Base-by-base conservation (phyloP, 2,329 filamentous ascomycete species). In the Berkeleyomyces rouxiae region DNA sequence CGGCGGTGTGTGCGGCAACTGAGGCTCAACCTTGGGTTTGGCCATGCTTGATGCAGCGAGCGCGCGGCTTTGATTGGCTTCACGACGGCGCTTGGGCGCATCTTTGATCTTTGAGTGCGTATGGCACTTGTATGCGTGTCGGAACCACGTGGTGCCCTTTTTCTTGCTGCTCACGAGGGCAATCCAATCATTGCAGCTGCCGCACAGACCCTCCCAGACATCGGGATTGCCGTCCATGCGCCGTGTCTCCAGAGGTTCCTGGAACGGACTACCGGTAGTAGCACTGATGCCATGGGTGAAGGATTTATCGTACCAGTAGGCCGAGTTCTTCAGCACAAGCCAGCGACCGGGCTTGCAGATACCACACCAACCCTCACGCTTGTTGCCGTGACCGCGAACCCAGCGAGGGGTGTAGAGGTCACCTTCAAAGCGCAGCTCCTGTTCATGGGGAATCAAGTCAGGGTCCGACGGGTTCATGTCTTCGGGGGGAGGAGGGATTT, bases 301-400 rank as follows among this genome's bases (percentile, higher is more conserved):
- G 63, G 86, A 88, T 77, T 93, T 92, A 76, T 95, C 89, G 72
- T 95, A 95, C 89, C 90, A 95, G 72, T 89, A 95, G 5, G 89
- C 89, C 62, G 87, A 91, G 74, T 95, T 93, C 76, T 93, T 95
- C 64, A 95, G 77, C 13, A 91, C 88, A 61, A 92, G 80, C 90
- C 90, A 95, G 59, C 88, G 79, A 2, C 88, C 88, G 2, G 88
- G 86, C 71, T 90, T 91, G 77, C 89, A 95, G 68, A 92, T 87
- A 31, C 88, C 88, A 69, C 89, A 95, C 88, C 89, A 95, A 3
- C 89, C 89, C 72, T 92, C 88, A 49, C 89, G 85, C 76, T 91
- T 90, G 74, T 90, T 90, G 36, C 89, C 88, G 66, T 92, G 87
- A 31, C 89, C 89, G 43, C 89, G 85, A 23, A 93, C 86, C 87